Percentiles rank a stretch among this genome's conserved stretches.
These are phyloP conservation scores for Gelatoporia subvermispora DNA, from an alignment of 768 basidiomycete species.

Conservation along the genomic window DNA sequence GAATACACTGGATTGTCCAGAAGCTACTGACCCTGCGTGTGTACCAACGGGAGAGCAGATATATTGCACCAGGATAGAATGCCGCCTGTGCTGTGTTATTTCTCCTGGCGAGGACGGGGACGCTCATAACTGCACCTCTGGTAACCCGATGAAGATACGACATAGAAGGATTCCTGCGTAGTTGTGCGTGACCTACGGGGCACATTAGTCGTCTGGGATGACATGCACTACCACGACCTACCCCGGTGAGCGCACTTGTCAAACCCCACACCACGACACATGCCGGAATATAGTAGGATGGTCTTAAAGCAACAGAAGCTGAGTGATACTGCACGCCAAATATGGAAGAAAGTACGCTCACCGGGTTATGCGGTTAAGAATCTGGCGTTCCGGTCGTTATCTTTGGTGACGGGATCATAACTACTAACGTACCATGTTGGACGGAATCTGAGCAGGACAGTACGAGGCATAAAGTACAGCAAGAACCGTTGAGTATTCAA, in stretches of 20 bases:
- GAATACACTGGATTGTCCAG: not conserved
- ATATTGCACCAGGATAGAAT: conserved; percentile 57
- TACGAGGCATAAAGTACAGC: conserved; percentile 56
- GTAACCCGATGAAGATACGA: conserved; percentile 58
- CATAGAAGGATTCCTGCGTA: conserved; percentile 52
- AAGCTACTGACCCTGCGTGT: conserved; percentile 24
- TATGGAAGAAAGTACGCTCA: conserved; percentile 14
- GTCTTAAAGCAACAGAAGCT: conserved; percentile 31
- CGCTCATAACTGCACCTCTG: too few species aligned
- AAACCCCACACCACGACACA: conserved; percentile 63
- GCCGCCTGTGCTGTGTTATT: too few species aligned
- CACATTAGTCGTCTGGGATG: not conserved
- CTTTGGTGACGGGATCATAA: conserved; percentile 3
- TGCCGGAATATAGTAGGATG: conserved; percentile 54
- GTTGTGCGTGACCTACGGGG: conserved; percentile 52
- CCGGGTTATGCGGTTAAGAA: conserved; percentile 52
- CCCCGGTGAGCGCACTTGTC: conserved; percentile 59
- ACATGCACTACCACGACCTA: conserved; percentile 20
- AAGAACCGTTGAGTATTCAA: conserved; percentile 48
- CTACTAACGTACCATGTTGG: conserved; percentile 48
- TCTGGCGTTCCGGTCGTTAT: conserved; percentile 26
- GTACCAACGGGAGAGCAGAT: conserved; percentile 35
- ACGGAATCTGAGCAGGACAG: conserved; percentile 60
- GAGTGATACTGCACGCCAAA: too few species aligned
- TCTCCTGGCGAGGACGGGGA: too few species aligned